Base-by-base conservation (phyloP, 805 yeast genomes). In the Candida boidinii region DNA sequence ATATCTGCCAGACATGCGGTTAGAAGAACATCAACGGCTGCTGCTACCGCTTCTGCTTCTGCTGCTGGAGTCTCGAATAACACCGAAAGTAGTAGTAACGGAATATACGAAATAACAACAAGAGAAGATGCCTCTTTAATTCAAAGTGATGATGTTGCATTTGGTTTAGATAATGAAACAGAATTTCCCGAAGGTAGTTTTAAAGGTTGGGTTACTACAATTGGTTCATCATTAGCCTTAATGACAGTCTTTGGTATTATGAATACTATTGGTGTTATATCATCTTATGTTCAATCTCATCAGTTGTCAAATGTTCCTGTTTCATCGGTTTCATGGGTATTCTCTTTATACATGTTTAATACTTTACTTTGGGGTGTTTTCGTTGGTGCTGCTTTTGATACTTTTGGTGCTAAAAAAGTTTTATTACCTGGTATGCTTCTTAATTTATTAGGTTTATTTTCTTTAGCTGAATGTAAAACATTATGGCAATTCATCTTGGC, bases 251-350 rank as follows among this genome's bases (percentile, higher is more conserved):
- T 76, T 37, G 87, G 87, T 6, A 39, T 74, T 17, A 53, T 73
- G 41, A 77, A 76, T 47, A 54, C 78, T 5, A 56, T 70, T 14
- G 85, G 85, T 42, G 83, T 75, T 4, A 62, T 79, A 26, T 79
- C 78, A 52, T 66, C 78, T 1, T 74, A 75, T 43, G 63, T 79
- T 7, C 66, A 76, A 16, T 57, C 54, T 10, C 67, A 79, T 48
- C 83, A 77, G 48, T 54, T 79, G 38, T 54, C 56, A 0, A 41
- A 64, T 27, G 56, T 58, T 5, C 48, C 60, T 4, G 62, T 74
- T 4, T 64, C 79, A 2, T 54, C 72, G 1, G 64, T 76, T 7
- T 70, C 82, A 2, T 79, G 86, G 86, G 68, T 79, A 22, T 79
- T 79, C 42, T 76, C 85, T 1, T 49, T 78, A 23, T 71, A 64